Conservation (phyloP, 345 rosid species). For the Citropsis articulata region DNA sequence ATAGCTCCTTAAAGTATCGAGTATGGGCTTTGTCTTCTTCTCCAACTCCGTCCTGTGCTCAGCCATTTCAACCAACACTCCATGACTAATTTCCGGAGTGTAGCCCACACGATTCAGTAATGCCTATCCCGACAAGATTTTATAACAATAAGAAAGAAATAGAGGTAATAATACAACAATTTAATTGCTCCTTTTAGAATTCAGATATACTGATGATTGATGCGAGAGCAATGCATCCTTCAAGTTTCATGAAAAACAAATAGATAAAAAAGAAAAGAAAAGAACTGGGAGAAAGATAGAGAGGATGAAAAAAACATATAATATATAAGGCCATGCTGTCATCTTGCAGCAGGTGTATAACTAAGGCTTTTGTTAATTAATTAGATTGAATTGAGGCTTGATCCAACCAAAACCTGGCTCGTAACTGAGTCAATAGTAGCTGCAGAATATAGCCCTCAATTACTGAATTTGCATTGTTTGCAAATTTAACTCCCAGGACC, state of each 20-base stretch:
- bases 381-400: neutral
- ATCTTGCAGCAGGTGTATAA: neutral
- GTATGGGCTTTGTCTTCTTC: constrained; percentile 86
- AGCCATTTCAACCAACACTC: constrained; percentile 80
- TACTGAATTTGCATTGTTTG: neutral
- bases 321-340: neutral
- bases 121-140: constrained; percentile 40
- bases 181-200: neutral
- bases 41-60: constrained; percentile 85
- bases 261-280: neutral
- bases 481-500: too few species aligned
- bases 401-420: neutral
- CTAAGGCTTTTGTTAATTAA: neutral
- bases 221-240: neutral
- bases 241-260: neutral
- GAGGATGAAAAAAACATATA: neutral
- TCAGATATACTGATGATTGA: neutral
- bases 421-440: neutral
- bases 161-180: neutral
- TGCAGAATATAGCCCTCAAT: neutral
- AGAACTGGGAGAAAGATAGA: neutral
- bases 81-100: constrained; percentile 82
- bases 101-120: constrained; percentile 89
- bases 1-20: constrained; percentile 90
- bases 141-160: neutral